Conservation (phyloP, 306 rosid species). For the Fragaria nilgerrensis region DNA sequence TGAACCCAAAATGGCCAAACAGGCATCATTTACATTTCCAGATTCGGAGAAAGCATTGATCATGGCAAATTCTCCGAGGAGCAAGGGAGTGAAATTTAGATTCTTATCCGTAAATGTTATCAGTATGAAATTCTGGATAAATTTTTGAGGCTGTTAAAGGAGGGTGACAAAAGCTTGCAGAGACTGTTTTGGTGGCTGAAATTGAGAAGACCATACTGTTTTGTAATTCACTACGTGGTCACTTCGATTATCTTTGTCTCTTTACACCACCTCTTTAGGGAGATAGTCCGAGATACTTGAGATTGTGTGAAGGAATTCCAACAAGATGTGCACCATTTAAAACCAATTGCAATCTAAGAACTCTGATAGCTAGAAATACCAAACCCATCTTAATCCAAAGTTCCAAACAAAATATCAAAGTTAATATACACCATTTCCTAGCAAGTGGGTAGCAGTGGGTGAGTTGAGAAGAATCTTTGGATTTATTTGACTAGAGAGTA, state of each 20-base stretch:
- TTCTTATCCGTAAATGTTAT: conserved; percentile 74
- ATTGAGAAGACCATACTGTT: background rate
- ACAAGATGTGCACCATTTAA: background rate
- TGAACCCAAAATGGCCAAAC: no score
- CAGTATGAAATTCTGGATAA: conserved; percentile 38
- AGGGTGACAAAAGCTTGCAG: conserved; percentile 18
- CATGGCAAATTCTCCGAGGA: no score
- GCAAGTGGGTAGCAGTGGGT: background rate
- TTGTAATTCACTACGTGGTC: conserved; percentile 15
- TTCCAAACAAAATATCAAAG: background rate
- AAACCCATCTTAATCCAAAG: background rate
- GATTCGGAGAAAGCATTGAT: no score
- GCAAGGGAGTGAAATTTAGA: conserved; percentile 9
- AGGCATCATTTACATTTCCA: no score
- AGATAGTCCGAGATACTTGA: background rate
- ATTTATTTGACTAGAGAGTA: no score
- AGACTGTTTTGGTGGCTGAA: conserved; percentile 8
- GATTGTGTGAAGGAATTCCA: background rate
- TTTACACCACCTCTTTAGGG: background rate
- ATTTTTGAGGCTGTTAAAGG: conserved; percentile 39
- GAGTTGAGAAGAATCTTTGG: background rate
- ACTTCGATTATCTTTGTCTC: background rate
- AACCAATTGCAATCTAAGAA: background rate
- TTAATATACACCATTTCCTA: no score
- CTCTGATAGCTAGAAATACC: no score